Conservation (phyloP, 352 stramenopile species). For the Phytophthora tubulina region DNA sequence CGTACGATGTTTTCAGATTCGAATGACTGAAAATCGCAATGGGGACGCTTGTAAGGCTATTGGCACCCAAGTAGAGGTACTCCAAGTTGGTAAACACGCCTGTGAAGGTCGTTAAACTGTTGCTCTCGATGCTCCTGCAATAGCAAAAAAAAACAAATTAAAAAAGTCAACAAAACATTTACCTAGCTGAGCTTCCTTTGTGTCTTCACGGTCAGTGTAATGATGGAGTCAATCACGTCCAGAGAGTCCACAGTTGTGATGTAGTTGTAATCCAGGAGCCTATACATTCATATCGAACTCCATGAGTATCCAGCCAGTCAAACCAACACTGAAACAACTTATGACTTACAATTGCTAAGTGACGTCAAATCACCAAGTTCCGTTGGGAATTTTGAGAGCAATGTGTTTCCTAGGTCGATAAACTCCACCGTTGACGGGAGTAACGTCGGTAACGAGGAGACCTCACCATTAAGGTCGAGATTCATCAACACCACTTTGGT, state of each 20-base stretch:
- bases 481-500: conserved; percentile 42
- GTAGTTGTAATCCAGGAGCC: conserved; percentile 46
- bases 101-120: conserved; percentile 62
- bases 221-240: conserved; percentile 37
- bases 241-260: conserved; percentile 32
- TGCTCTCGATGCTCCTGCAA: conserved; percentile 59
- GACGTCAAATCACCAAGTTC: conserved; percentile 25
- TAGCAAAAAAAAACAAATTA: background rate
- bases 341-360: conserved; percentile 33
- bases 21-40: conserved; percentile 53
- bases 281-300: conserved; percentile 13
- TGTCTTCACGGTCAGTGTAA: conserved; percentile 25
- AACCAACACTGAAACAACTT: background rate
- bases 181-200: background rate
- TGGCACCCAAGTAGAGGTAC: conserved; percentile 58
- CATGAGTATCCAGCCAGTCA: background rate
- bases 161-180: background rate
- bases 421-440: conserved; percentile 34
- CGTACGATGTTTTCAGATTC: conserved; percentile 52
- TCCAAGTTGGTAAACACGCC: conserved; percentile 61
- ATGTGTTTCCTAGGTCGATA: conserved; percentile 39
- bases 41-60: conserved; percentile 60
- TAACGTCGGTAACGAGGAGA: conserved; percentile 15
- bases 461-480: conserved; percentile 28
- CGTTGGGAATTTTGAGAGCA: conserved; percentile 36